Percentiles rank a stretch among this genome's conserved stretches.
phyloP scores from a whole-genome alignment of 1,284 basidiomycete genomes.

The Fomitopsis schrenkii region DNA sequence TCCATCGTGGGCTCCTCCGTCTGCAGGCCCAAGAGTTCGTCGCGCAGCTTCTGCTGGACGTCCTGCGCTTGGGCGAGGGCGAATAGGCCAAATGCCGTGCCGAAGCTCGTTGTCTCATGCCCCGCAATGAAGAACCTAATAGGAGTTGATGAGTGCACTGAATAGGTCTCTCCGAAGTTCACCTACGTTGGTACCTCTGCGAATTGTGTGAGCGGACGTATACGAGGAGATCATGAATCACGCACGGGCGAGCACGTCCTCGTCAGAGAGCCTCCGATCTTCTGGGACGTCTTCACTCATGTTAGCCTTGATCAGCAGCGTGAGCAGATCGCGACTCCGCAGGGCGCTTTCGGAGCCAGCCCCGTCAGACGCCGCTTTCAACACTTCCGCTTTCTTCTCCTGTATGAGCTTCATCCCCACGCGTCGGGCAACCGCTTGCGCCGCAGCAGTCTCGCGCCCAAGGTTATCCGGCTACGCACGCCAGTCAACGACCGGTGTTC shows the following conservation, averaged over 20 bases:
- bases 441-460: constrained; percentile 13
- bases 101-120: constrained; percentile 61
- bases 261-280: constrained; percentile 44
- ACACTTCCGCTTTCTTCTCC: constrained; percentile 35
- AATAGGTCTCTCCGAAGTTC: too few relatives aligned
- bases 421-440: constrained; percentile 26
- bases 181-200: too few relatives aligned
- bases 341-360: constrained; percentile 5
- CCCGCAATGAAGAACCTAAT: constrained; percentile 52
- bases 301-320: constrained; percentile 41
- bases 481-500: neutral
- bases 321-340: constrained; percentile 26
- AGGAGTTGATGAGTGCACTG: too few relatives aligned
- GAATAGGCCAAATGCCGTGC: constrained; percentile 59
- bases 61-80: constrained; percentile 52
- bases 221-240: constrained; percentile 10
- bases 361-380: constrained; percentile 4
- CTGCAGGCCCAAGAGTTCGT: constrained; percentile 51
- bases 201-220: too few relatives aligned
- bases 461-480: constrained; percentile 27
- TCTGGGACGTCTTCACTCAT: constrained; percentile 39
- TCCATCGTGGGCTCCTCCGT: constrained; percentile 16
- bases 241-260: constrained; percentile 52
- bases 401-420: constrained; percentile 36
- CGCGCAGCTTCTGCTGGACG: constrained; percentile 64